These are phyloP conservation scores for Zasmidium citrigriseum DNA, from an alignment of 2,329 filamentous ascomycete genomes.

Conservation along the genomic window DNA sequence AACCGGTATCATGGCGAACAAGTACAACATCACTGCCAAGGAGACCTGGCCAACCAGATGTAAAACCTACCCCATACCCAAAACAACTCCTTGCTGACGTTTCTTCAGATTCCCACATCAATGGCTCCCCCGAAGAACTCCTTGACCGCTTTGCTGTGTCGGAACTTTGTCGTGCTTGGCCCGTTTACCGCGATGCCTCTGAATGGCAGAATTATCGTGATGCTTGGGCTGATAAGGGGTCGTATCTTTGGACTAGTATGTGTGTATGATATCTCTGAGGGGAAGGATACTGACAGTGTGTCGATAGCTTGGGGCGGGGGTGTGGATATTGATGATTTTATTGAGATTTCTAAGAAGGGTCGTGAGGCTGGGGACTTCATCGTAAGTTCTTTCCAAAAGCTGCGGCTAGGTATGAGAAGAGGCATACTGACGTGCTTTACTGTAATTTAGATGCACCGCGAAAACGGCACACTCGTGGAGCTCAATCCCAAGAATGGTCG, in stretches of 20 bases:
- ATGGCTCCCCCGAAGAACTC: background rate
- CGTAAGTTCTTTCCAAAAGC: no score
- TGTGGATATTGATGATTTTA: constrained; percentile 41
- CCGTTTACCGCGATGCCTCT: background rate
- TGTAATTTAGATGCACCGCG: constrained; percentile 49
- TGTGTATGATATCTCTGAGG: background rate
- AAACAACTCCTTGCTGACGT: no score
- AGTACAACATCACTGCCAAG: constrained; percentile 3
- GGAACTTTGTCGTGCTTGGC: background rate
- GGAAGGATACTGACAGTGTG: background rate
- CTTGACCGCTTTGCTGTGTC: background rate
- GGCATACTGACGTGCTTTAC: no score
- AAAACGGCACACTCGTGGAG: constrained; percentile 47
- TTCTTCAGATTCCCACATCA: background rate
- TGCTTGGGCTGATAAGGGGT: constrained; percentile 1
- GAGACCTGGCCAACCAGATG: constrained; percentile 3
- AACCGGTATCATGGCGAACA: background rate
- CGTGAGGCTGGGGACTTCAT: constrained; percentile 48
- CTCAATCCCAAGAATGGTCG: constrained; percentile 42
- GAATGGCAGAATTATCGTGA: constrained; percentile 2
- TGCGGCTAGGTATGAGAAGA: no score
- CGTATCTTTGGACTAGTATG: background rate
- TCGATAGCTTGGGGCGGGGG: background rate
- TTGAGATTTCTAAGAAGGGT: constrained; percentile 41
- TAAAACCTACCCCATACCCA: no score